Evolutionary conservation across 78 protist genomes (phyloP).

Genomic region (Paulinella micropora): DNA sequence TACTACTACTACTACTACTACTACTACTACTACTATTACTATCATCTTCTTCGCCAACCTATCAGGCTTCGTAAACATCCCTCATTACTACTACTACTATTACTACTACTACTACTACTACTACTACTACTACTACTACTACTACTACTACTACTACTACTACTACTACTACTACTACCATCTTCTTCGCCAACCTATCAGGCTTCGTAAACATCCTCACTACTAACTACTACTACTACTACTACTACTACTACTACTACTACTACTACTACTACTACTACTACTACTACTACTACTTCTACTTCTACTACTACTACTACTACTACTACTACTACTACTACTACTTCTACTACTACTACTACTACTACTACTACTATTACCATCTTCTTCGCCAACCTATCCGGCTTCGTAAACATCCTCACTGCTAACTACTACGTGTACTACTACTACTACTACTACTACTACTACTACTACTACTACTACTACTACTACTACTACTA

Average conservation of each 20-base stretch:
- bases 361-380: too few relatives aligned
- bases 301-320: not conserved
- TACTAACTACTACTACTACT: too few relatives aligned
- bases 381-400: too few relatives aligned
- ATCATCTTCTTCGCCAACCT: too few relatives aligned
- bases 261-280: not conserved
- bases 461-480: not conserved
- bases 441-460: not conserved
- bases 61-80: too few relatives aligned
- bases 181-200: too few relatives aligned
- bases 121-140: not conserved
- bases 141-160: not conserved
- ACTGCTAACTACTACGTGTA: not conserved
- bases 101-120: not conserved
- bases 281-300: not conserved
- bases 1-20: not conserved
- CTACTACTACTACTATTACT: not conserved
- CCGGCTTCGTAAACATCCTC: too few relatives aligned
- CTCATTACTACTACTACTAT: not conserved
- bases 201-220: too few relatives aligned
- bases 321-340: not conserved
- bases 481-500: too few relatives aligned
- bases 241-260: not conserved
- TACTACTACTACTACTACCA: not conserved
- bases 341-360: not conserved